Percentiles rank a stretch among this genome's conserved stretches.
Evolutionary conservation across 1,139 yeast genomes (phyloP).

Genomic region (Eremothecium coryli): DNA sequence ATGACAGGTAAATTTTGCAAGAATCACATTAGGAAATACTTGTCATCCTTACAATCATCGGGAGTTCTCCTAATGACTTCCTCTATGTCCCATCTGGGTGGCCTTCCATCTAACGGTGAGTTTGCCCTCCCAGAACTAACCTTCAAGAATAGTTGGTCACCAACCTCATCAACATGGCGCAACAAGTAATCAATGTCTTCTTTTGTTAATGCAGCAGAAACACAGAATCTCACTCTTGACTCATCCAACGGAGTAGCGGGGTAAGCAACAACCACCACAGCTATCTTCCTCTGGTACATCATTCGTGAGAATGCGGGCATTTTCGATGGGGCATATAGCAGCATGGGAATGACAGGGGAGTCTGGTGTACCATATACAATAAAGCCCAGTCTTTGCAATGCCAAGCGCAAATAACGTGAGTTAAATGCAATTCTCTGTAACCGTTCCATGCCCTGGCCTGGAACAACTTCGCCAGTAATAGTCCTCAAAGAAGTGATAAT

Average conservation of each 20-base stretch:
- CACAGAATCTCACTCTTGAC: conserved; percentile 87
- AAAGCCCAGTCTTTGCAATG: conserved; percentile 84
- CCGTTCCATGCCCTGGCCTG: conserved; percentile 91
- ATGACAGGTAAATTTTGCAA: background rate
- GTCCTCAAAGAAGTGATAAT: conserved; percentile 72
- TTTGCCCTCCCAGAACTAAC: conserved; percentile 72
- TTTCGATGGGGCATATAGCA: conserved; percentile 82
- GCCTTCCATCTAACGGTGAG: conserved; percentile 45
- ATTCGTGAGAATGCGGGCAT: conserved; percentile 88
- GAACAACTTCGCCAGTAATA: conserved; percentile 71
- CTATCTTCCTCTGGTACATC: conserved; percentile 70
- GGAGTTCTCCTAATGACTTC: conserved; percentile 69
- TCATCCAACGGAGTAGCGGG: conserved; percentile 94
- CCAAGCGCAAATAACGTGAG: conserved; percentile 84
- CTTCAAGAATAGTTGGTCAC: conserved; percentile 67
- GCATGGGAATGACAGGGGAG: conserved; percentile 87
- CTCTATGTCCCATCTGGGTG: conserved; percentile 69
- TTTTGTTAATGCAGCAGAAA: conserved; percentile 84
- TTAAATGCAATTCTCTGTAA: conserved; percentile 90
- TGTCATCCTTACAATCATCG: conserved; percentile 50
- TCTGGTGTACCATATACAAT: conserved; percentile 93
- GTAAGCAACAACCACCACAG: conserved; percentile 93
- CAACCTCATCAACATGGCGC: conserved; percentile 65
- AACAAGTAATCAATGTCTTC: conserved; percentile 83
- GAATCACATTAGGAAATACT: conserved; percentile 29